phyloP scores from a whole-genome alignment of 129 eudicot genomes.

The Saposhnikovia divaricata region DNA sequence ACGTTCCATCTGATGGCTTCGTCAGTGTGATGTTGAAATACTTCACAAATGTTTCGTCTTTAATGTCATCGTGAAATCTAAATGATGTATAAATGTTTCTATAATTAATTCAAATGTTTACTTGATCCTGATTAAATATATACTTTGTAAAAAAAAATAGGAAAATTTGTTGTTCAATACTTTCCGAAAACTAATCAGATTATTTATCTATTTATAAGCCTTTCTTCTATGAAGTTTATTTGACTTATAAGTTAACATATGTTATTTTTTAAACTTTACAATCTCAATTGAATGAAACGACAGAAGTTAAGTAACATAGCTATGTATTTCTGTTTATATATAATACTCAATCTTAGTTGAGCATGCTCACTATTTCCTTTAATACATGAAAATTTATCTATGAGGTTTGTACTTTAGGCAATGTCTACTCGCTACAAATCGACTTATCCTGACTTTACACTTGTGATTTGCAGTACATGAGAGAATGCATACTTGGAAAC shows the following conservation, averaged over 20 bases:
- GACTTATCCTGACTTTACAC: neutral
- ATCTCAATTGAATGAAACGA: neutral
- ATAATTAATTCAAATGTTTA: neutral
- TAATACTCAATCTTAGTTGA: neutral
- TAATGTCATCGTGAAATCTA: neutral
- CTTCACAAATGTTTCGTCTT: neutral
- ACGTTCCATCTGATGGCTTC: neutral
- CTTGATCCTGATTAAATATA: neutral
- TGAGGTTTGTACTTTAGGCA: neutral
- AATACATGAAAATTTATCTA: neutral
- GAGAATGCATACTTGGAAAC: slow-evolving; percentile 97
- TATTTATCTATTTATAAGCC: neutral
- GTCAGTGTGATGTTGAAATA: neutral
- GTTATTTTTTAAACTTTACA: neutral
- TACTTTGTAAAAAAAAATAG: neutral
- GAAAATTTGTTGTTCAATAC: neutral
- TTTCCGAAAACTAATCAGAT: neutral
- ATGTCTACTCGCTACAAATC: neutral
- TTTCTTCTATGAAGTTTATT: neutral
- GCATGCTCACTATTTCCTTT: neutral
- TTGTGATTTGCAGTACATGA: slow-evolving; percentile 69
- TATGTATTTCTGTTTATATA: neutral
- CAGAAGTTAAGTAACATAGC: neutral
- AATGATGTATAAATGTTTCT: no score
- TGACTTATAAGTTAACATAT: neutral